These are phyloP conservation scores for Zasmidium cellare DNA, from an alignment of 2,329 filamentous ascomycete genomes.

Conservation along the genomic window DNA sequence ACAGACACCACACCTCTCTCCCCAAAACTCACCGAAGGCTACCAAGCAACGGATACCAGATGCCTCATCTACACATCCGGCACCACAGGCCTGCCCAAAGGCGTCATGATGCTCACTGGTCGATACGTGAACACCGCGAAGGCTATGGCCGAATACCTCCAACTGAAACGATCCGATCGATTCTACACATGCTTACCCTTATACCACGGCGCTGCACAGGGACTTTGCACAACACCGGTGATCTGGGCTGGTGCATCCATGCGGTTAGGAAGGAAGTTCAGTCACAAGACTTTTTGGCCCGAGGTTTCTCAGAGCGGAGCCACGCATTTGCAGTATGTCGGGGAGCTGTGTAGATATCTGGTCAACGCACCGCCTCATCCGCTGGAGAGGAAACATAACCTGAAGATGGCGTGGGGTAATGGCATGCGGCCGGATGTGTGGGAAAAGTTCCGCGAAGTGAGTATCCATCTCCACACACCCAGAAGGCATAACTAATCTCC, in stretches of 20 bases:
- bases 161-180: conserved; percentile 60
- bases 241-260: conserved; percentile 64
- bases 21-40: conserved; percentile 15
- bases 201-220: conserved; percentile 78
- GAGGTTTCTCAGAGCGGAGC: conserved; percentile 69
- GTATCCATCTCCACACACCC: conserved; percentile 55
- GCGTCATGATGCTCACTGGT: conserved; percentile 28
- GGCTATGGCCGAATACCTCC: conserved; percentile 63
- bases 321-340: conserved; percentile 80
- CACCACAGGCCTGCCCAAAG: conserved; percentile 65
- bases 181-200: conserved; percentile 68
- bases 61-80: conserved; percentile 80
- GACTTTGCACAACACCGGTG: conserved; percentile 59
- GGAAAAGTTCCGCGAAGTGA: conserved; percentile 46
- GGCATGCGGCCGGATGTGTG: conserved; percentile 81
- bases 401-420: conserved; percentile 76
- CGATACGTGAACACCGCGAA: conserved; percentile 43
- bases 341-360: conserved; percentile 80
- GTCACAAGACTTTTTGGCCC: conserved; percentile 72
- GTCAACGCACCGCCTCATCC: conserved; percentile 64
- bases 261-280: conserved; percentile 76
- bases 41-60: conserved; percentile 54
- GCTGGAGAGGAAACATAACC: conserved; percentile 69
- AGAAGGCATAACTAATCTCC: too few species aligned
- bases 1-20: conserved; percentile 27